Evolutionary conservation across 1,139 yeast genomes (phyloP), one percentile per base, ranked within the genome.

Genomic region (Debaryomyces subglobosus): DNA sequence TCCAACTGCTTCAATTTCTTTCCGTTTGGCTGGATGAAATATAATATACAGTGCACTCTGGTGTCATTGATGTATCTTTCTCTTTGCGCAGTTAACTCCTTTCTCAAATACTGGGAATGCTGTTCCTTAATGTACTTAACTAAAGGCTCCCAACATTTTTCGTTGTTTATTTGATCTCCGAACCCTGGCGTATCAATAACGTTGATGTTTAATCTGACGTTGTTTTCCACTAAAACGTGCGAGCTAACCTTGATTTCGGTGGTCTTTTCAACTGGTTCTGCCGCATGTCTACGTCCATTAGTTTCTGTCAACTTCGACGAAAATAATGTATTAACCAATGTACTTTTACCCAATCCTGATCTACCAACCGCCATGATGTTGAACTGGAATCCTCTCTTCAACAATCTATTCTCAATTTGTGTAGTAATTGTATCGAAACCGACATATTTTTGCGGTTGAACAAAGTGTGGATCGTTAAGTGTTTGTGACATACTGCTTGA

Each of bases 101-200:
- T 89, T 71, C 98, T 86, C 66, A 94, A 79, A 67, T 89, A 94
- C 62, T 86, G 88, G 30, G 96, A 88, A 69, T 94, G 96, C 73
- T 94, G 99, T 68, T 94, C 99, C 73, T 92, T 91, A 66, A 94
- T 90, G 71, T 92, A 92, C 71, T 90, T 91, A 59, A 92, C 86
- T 59, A 94, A 86, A 41, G 97, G 97, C 60, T 94, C 98, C 98
- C 98, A 94, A 62, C 92, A 94, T 69, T 88, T 87, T 62, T 91
- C 96, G 70, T 94, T 94, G 72, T 94, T 90, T 60, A 94, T 87
- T 70, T 89, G 96, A 72, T 94, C 99, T 36, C 97, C 98, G 74
- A 90, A 94, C 7, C 99, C 99, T 10, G 98, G 98, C 7, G 98
- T 94, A 66, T 94, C 99, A 65, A 94, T 89, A 50, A 92, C 85